Conservation (phyloP, 345 rosid genomes). For the Syzygium oleosum region DNA sequence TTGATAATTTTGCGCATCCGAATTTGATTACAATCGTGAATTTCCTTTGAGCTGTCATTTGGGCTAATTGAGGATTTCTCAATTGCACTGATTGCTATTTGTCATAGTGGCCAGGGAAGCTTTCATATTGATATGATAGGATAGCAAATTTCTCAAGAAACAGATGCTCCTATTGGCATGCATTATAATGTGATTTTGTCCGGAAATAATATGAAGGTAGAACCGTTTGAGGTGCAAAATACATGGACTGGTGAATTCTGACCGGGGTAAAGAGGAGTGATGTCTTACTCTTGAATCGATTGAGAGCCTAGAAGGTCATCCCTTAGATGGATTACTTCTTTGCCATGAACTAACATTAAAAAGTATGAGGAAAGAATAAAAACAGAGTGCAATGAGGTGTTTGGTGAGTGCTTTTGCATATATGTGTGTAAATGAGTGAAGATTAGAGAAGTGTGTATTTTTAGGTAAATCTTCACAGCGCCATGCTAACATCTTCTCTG, state of each 20-base stretch:
- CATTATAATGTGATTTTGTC: conserved; percentile 47
- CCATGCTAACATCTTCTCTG: too few relatives aligned
- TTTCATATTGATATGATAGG: conserved; percentile 59
- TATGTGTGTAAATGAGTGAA: too few relatives aligned
- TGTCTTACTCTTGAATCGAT: conserved; percentile 47
- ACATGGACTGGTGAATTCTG: conserved; percentile 58
- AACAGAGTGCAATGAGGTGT: not conserved
- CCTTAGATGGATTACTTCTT: conserved; percentile 72
- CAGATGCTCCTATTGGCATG: conserved; percentile 37
- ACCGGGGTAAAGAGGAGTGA: conserved; percentile 45
- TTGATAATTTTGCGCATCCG: too few relatives aligned
- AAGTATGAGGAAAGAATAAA: too few relatives aligned
- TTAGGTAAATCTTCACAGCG: too few relatives aligned
- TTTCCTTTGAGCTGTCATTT: conserved; percentile 54
- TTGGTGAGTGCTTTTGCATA: too few relatives aligned
- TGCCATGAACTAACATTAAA: conserved; percentile 40
- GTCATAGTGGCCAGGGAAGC: conserved; percentile 31
- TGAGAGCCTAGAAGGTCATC: conserved; percentile 23
- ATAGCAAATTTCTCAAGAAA: conserved; percentile 30
- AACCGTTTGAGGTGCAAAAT: conserved; percentile 49
- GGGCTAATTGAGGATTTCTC: conserved; percentile 70
- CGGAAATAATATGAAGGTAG: conserved; percentile 21
- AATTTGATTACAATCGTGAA: not conserved
- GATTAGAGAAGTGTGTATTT: too few relatives aligned
- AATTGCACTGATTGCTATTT: conserved; percentile 57